Evolutionary conservation across 352 stramenopile genomes (phyloP), one percentile per base, ranked within the genome.

Genomic region (Discostella stelligera): DNA sequence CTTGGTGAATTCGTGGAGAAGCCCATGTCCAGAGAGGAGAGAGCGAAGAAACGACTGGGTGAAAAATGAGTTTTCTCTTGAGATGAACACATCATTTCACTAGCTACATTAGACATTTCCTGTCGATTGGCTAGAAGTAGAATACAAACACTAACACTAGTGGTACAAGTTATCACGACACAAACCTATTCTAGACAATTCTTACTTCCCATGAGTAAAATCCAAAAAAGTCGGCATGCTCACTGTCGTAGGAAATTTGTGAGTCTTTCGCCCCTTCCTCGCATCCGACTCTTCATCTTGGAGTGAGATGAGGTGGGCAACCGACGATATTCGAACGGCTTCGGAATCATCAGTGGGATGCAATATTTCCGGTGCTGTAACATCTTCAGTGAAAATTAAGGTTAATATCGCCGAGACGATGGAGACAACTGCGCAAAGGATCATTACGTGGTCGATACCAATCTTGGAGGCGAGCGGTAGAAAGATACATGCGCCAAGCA

Each of bases 1-100:
- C 79, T 94, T 64, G 88, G 88, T 32, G 86, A 94, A 13, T 72
- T 92, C 44, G 77, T 83, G 2, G 67, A 81, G 18, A 86, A 83
- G 55, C 80, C 74, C 8, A 30, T 86, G 10, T 87, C 77, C 3
- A 73, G 88, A 71, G 85, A 89, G 52, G 88, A 94, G 50, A 61
- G 88, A 54, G 25, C 69, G 10, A 80, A 83, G 20, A 87, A 89
- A 25, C 72, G 87, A 60, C 58, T 63, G 37, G 44, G 14, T 13
- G 46, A 63, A 52, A 52, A 62, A 44, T 64, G 50, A 55, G 0
- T 18, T 23, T 14, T 54, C 21, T 54, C 32, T 8, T 30, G n/a
- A 52, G 5, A 32, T 7, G 25, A 52, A 25, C 25, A 25, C 27
- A 1, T 23, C 27, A 1, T 23, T 37, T 48, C 32, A 53, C 23